Base-by-base conservation (phyloP, 1,284 basidiomycete species). In the Spongiforma sp. region DNA sequence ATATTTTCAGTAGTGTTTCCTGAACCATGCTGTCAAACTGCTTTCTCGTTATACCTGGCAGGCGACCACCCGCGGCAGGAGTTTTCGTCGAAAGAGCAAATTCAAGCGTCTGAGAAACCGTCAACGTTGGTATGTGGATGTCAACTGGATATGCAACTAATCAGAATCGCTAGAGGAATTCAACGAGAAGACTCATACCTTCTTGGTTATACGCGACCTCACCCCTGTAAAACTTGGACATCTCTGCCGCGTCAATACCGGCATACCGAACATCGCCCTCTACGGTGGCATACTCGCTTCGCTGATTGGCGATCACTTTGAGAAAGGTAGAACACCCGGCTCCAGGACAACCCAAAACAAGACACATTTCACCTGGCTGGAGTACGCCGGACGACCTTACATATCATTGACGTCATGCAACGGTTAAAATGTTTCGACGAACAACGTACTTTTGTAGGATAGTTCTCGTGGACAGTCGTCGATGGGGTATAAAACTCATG, bases 251-350 rank as follows among this genome's bases (percentile, higher is more conserved):
- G 2, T 84, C 75, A 63, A 93, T 83, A 0, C 88, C 86, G 70
- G 90, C 89, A 72, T 93, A 94, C 62, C 81, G 78, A 3, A 93
- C 83, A 0, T 88, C 80, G 10, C 91, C 90, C n/a, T 85, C 71
- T 9, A 93, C 80, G 15, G 79, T 71, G 67, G 88, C 81, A 67
- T 84, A 94, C 66, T 89, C 89, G 1, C 78, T 72, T 0, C 86
- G 85, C 66, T 87, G 85, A 69, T 93, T 93, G 9, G 93, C 86
- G 48, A 94, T 80, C 0, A 83, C 83, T 74, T 92, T 92, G 62
- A 94, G 84, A 43, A 94, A 82, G 0, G 91, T 91, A 26, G 82
- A 86, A 73, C 93, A 94, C 3, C 93, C 93, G 1, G 90, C 85
- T 37, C 86, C 86, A 10, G 89, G 89, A 28, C 86, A 79, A n/a